phyloP scores from a whole-genome alignment of 2,329 filamentous ascomycete genomes.

The Cladophialophora yegresii region DNA sequence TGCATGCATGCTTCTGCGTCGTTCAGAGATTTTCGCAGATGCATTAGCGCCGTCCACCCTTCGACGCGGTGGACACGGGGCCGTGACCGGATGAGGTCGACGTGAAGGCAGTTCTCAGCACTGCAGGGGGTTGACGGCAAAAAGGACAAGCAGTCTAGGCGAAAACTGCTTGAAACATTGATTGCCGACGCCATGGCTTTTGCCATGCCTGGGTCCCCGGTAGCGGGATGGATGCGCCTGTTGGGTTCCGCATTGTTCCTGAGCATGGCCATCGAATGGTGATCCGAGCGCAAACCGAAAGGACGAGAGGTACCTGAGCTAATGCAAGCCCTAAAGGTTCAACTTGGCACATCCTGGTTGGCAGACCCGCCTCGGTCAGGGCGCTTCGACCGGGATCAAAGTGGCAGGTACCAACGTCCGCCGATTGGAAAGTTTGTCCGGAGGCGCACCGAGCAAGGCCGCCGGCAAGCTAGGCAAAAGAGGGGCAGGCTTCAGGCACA shows the following conservation, averaged over 20 bases:
- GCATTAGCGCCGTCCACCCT: slow-evolving; percentile 26
- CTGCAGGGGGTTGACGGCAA: slow-evolving; percentile 14
- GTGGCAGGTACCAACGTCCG: slow-evolving; percentile 30
- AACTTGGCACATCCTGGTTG: slow-evolving; percentile 21
- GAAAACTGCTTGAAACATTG: slow-evolving; percentile 29
- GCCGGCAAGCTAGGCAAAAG: slow-evolving; percentile 31
- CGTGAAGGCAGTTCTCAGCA: slow-evolving; percentile 16
- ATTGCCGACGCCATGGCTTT: slow-evolving; percentile 15
- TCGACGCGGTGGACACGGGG: slow-evolving; percentile 23
- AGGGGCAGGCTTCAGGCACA: slow-evolving; percentile 34
- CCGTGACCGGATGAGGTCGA: slow-evolving; percentile 11
- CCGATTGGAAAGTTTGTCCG: slow-evolving; percentile 30
- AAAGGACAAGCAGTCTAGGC: slow-evolving; percentile 17
- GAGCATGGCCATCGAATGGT: slow-evolving; percentile 28
- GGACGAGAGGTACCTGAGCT: slow-evolving; percentile 20
- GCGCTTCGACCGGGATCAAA: slow-evolving; percentile 9
- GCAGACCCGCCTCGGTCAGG: slow-evolving; percentile 7
- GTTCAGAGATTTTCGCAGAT: slow-evolving; percentile 34
- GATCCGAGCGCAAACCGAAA: slow-evolving; percentile 34
- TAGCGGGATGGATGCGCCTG: slow-evolving; percentile 19
- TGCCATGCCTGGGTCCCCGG: slow-evolving; percentile 13
- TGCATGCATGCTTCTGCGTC: slow-evolving; percentile 19
- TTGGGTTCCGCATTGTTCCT: slow-evolving; percentile 16
- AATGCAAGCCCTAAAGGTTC: slow-evolving; percentile 30
- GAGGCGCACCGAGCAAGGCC: slow-evolving; percentile 25